phyloP scores from a whole-genome alignment of 2,329 filamentous ascomycete genomes.

The Penicillium hordei region DNA sequence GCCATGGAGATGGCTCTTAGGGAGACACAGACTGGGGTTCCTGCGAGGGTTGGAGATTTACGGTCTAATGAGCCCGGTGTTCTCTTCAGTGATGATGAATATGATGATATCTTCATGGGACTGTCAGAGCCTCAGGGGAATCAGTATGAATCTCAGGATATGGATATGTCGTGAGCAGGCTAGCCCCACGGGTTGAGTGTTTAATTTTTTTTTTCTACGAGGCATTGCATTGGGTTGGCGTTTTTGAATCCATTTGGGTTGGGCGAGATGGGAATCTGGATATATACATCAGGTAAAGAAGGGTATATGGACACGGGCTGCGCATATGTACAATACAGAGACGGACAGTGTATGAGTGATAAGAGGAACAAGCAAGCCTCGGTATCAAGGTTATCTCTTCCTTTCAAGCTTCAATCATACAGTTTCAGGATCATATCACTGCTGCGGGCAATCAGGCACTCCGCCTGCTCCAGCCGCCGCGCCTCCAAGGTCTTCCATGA shows the following conservation, averaged over 20 bases:
- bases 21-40: constrained; percentile 16
- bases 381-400: neutral
- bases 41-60: neutral
- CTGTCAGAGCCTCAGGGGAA: constrained; percentile 50
- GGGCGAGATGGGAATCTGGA: neutral
- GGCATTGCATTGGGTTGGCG: constrained; percentile 19
- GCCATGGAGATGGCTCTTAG: constrained; percentile 34
- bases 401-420: neutral
- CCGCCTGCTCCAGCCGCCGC: constrained; percentile 58
- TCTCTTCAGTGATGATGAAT: constrained; percentile 56
- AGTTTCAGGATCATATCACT: constrained; percentile 42
- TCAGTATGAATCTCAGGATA: constrained; percentile 27
- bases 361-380: neutral
- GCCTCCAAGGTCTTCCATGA: constrained; percentile 74
- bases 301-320: constrained; percentile 35
- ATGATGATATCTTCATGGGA: constrained; percentile 65
- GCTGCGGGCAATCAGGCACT: constrained; percentile 62
- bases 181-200: constrained; percentile 7
- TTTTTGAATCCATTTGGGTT: constrained; percentile 8
- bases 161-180: constrained; percentile 41
- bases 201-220: neutral
- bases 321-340: constrained; percentile 31
- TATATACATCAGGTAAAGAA: constrained; percentile 21
- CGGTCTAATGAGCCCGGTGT: constrained; percentile 12
- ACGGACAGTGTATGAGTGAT: constrained; percentile 2